These are phyloP conservation scores for Botryotinia globosa DNA, from an alignment of 2,329 filamentous ascomycete genomes.

Conservation along the genomic window DNA sequence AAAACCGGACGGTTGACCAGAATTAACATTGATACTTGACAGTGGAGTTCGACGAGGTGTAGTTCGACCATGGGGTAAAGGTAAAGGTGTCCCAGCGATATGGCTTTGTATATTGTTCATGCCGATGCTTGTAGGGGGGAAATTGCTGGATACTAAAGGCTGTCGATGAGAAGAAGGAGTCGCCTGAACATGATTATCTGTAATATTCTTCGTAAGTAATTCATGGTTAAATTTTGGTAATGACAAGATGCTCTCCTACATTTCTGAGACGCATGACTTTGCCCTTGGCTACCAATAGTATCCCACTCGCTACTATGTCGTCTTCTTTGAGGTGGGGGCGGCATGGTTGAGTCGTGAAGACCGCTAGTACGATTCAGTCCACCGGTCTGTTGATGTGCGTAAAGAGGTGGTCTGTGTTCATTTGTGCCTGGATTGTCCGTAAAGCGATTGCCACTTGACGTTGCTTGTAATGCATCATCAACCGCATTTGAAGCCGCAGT, in stretches of 20 bases:
- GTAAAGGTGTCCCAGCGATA: slow-evolving; percentile 26
- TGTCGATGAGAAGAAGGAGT: slow-evolving; percentile 39
- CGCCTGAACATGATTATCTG: slow-evolving; percentile 31
- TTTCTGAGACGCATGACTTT: slow-evolving; percentile 4
- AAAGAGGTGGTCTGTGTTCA: slow-evolving; percentile 23
- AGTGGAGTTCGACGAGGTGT: slow-evolving; percentile 31
- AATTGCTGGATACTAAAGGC: slow-evolving; percentile 25
- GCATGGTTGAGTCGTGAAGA: slow-evolving; percentile 19
- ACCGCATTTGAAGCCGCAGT: slow-evolving; percentile 52
- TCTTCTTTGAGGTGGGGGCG: slow-evolving; percentile 16
- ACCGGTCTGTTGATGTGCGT: slow-evolving; percentile 23
- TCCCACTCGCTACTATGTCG: slow-evolving; percentile 27
- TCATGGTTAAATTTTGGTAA: no score
- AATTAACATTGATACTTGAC: slow-evolving; percentile 26
- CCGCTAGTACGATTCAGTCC: slow-evolving; percentile 11
- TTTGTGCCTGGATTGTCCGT: slow-evolving; percentile 30
- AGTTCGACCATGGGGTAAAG: slow-evolving; percentile 23
- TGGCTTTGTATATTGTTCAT: slow-evolving; percentile 26
- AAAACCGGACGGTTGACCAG: slow-evolving; percentile 28
- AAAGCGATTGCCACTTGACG: slow-evolving; percentile 32
- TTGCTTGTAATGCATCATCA: slow-evolving; percentile 42
- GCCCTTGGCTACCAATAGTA: slow-evolving; percentile 30
- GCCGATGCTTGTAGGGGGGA: slow-evolving; percentile 24
- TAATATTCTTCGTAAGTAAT: not conserved
- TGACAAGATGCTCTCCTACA: slow-evolving; percentile 22